Base-by-base conservation (phyloP, 495 filamentous ascomycete species). In the Articulospora tetracladia region DNA sequence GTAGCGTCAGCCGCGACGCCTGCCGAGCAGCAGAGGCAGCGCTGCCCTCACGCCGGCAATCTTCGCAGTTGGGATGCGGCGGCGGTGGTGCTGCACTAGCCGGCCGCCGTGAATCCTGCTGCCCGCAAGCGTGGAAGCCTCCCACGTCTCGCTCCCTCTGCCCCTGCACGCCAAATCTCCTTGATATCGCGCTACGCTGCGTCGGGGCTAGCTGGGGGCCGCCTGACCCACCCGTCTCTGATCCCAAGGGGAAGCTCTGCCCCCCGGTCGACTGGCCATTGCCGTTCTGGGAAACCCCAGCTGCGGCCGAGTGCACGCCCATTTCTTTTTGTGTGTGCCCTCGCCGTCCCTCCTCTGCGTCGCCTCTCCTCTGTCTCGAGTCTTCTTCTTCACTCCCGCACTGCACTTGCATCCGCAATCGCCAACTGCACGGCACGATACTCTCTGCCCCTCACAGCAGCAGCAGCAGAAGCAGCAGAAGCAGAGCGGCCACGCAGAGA, bases 371-470 rank as follows among this genome's bases (percentile, higher is more conserved):
- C 20, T 55, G 7, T 44, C 39, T 44, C 39, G 30, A 34, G 30
- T 44, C 24, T 32, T 53, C n/a, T 53, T 52, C 46, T 56, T 55
- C 28, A 34, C 52, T 56, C 41, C 59, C 59, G 52, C 25, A 49
- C 34, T 49, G 50, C 36, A 47, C 28, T 55, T 52, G 47, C 55
- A 54, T 41, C 44, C 44, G 41, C 59, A 51, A 52, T 46, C 48
- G 48, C 46, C 44, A 13, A 55, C 59, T 56, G 52, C 53, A 56
- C 59, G 52, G 41, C 53, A 56, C 59, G 52, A 51, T 44, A 56
- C 39, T 17, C 39, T 8, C 30, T 34, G 30, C 30, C 39, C 3
- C 39, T 44, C 39, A 8, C 17, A 34, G 30, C 15, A 34, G 30
- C 60, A 44, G 54, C 60, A 55, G 58, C 36, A 61, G 59, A 4